These are phyloP conservation scores for Gamsiella multidivaricata DNA, from an alignment of 192 early-diverging fungal genomes.

Conservation along the genomic window DNA sequence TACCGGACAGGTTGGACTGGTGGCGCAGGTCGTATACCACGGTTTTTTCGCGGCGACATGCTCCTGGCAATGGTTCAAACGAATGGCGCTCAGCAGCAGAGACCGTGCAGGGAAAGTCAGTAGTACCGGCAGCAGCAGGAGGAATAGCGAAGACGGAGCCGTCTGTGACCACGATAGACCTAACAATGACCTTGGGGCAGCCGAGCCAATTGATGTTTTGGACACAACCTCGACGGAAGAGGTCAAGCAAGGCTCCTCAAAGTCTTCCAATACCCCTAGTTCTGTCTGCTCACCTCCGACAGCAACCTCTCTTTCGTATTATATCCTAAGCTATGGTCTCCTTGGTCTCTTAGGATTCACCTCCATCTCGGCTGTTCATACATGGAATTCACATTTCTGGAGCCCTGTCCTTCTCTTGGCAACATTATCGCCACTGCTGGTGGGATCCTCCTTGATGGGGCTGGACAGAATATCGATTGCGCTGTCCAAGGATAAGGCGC, in stretches of 20 bases:
- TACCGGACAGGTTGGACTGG: constrained; percentile 6
- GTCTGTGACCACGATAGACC: not conserved
- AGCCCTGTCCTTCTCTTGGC: constrained; percentile 18
- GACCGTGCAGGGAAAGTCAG: not conserved
- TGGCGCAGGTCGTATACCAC: constrained; percentile 21
- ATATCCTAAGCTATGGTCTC: constrained; percentile 33
- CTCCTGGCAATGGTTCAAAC: constrained; percentile 41
- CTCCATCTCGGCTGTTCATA: not conserved
- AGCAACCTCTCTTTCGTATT: constrained; percentile 17
- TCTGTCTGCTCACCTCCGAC: not conserved
- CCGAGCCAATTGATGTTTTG: constrained; percentile 7
- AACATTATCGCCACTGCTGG: constrained; percentile 22
- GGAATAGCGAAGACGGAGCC: not conserved
- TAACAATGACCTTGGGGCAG: not conserved
- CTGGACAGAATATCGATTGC: constrained; percentile 29
- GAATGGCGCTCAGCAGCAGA: constrained; percentile 2
- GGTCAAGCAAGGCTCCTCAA: not conserved
- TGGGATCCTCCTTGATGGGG: constrained; percentile 15
- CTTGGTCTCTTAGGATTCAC: constrained; percentile 20
- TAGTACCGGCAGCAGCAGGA: not conserved
- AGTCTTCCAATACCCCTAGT: not conserved
- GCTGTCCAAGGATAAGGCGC: constrained; percentile 10
- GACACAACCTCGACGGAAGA: not conserved
- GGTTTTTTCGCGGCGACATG: constrained; percentile 36
- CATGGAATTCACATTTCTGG: constrained; percentile 5